phyloP scores from a whole-genome alignment of 371 early-diverging fungal species.

The Rhizopus microsporus region DNA sequence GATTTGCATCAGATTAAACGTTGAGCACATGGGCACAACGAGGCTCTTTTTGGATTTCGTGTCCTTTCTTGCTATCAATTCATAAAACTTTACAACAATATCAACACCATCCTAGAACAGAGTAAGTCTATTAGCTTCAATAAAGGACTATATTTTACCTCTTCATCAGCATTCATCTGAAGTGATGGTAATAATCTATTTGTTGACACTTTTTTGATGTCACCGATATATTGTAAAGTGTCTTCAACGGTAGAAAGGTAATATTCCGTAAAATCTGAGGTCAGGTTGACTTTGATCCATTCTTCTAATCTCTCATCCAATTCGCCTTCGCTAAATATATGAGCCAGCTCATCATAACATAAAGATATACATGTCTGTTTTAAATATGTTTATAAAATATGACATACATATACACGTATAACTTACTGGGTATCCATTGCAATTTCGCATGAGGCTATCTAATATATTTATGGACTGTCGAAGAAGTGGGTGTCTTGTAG shows the following conservation, averaged over 20 bases:
- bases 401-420: not conserved
- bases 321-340: constrained; percentile 51
- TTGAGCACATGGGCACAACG: constrained; percentile 63
- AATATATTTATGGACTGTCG: constrained; percentile 47
- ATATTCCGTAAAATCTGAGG: constrained; percentile 61
- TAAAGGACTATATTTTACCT: constrained; percentile 26
- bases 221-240: constrained; percentile 15
- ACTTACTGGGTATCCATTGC: constrained; percentile 55
- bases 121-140: not conserved
- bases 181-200: constrained; percentile 25
- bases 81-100: constrained; percentile 21
- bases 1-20: constrained; percentile 74
- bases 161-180: constrained; percentile 54
- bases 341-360: constrained; percentile 75
- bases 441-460: constrained; percentile 46
- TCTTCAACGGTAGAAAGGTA: constrained; percentile 58
- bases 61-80: constrained; percentile 17
- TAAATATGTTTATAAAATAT: not conserved
- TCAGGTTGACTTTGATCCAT: constrained; percentile 74
- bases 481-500: constrained; percentile 41
- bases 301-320: constrained; percentile 59
- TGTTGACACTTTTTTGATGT: constrained; percentile 3
- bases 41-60: constrained; percentile 36
- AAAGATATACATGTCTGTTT: constrained; percentile 63
- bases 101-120: constrained; percentile 7